These are phyloP conservation scores for Neonectria sp. DNA, from an alignment of 2,329 filamentous ascomycete species.

Conservation along the genomic window DNA sequence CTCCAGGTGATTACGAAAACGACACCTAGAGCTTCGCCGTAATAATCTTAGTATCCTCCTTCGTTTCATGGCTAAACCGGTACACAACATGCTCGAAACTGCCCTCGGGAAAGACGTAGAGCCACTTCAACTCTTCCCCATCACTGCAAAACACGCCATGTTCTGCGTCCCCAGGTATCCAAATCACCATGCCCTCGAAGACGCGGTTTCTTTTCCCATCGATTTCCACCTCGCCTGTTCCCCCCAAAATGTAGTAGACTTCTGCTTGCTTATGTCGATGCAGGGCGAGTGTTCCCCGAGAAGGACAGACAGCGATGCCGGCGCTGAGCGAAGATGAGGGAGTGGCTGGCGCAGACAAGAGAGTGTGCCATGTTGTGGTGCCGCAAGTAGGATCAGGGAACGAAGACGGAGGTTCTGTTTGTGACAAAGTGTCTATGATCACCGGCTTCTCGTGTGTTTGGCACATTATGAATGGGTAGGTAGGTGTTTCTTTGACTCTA, in stretches of 20 bases:
- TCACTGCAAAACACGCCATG: constrained; percentile 42
- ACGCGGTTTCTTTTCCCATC: constrained; percentile 33
- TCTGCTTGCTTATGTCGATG: constrained; percentile 47
- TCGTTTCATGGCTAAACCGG: constrained; percentile 37
- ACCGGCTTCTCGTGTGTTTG: constrained; percentile 16
- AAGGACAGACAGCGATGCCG: constrained; percentile 44
- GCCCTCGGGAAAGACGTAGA: constrained; percentile 45
- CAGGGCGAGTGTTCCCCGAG: constrained; percentile 39
- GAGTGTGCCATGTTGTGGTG: constrained; percentile 43
- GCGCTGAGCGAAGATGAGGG: constrained; percentile 28
- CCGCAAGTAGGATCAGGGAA: constrained; percentile 32
- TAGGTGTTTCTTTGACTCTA: too few relatives aligned
- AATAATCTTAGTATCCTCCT: constrained; percentile 6
- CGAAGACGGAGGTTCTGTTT: constrained; percentile 6
- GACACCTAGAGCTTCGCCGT: constrained; percentile 26
- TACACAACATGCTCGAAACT: constrained; percentile 44
- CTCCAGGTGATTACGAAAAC: too few relatives aligned
- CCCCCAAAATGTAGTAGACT: constrained; percentile 45
- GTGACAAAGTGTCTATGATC: constrained; percentile 25
- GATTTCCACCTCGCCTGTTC: constrained; percentile 42
- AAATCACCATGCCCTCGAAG: constrained; percentile 36
- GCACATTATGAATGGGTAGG: constrained; percentile 3
- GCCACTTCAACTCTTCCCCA: constrained; percentile 37
- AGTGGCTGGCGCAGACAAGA: constrained; percentile 37
- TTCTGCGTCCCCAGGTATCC: constrained; percentile 45